phyloP scores from a whole-genome alignment of 1,284 basidiomycete species.

The Coniophora puteana region DNA sequence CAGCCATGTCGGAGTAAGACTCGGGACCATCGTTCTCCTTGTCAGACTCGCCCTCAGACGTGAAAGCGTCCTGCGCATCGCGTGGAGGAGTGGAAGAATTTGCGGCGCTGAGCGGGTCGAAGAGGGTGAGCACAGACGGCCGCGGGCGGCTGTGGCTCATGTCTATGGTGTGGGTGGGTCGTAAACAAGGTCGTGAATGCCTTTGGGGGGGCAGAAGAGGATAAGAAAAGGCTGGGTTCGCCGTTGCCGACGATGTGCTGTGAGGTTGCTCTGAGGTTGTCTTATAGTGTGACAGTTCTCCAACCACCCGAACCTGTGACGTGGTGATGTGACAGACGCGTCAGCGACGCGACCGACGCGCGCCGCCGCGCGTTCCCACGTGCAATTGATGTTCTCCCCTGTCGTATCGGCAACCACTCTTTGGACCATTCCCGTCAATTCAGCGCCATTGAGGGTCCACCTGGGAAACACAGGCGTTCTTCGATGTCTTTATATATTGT shows the following conservation, averaged over 20 bases:
- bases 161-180: not conserved
- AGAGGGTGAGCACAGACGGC: constrained; percentile 49
- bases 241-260: too few species aligned
- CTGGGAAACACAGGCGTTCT: too few species aligned
- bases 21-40: constrained; percentile 52
- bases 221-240: too few species aligned
- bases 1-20: not conserved
- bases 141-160: constrained; percentile 33
- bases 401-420: too few species aligned
- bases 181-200: not conserved
- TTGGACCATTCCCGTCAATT: too few species aligned
- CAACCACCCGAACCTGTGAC: constrained; percentile 4
- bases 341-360: constrained; percentile 8
- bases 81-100: constrained; percentile 9
- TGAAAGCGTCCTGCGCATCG: constrained; percentile 17
- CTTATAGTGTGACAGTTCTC: constrained; percentile 5
- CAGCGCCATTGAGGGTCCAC: too few species aligned
- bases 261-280: too few species aligned
- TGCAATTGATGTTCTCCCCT: too few species aligned
- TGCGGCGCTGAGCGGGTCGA: constrained; percentile 46
- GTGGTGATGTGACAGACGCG: constrained; percentile 7
- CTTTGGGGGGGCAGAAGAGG: not conserved
- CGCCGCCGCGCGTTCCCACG: not conserved
- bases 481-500: too few species aligned
- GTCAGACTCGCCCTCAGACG: constrained; percentile 47